Evolutionary conservation across 805 yeast genomes (phyloP).

Genomic region (Yarrowia sp.): DNA sequence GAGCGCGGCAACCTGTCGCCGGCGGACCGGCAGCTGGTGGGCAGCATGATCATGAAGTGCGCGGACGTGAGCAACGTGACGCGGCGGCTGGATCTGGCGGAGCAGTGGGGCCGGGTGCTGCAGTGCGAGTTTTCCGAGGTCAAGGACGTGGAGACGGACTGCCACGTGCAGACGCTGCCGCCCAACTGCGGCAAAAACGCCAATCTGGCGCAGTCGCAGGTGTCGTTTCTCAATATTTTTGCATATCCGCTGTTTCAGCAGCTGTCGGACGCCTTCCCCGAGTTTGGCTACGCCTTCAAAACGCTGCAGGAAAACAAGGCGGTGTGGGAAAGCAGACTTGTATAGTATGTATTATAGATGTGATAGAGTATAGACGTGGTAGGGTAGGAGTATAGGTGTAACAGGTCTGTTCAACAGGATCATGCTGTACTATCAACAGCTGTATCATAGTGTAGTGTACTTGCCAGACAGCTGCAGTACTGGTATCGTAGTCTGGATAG

Average conservation of each 20-base stretch:
- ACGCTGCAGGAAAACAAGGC: slow-evolving; percentile 20
- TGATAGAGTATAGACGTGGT: not conserved
- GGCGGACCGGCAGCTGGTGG: slow-evolving; percentile 42
- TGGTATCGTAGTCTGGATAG: not conserved
- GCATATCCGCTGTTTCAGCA: slow-evolving; percentile 72
- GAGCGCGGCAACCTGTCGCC: slow-evolving; percentile 19
- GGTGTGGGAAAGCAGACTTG: slow-evolving; percentile 23
- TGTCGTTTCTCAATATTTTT: slow-evolving; percentile 77
- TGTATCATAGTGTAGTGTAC: no score
- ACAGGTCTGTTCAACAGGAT: not conserved
- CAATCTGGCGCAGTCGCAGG: slow-evolving; percentile 62
- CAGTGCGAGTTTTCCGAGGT: slow-evolving; percentile 75
- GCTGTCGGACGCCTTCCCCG: slow-evolving; percentile 57
- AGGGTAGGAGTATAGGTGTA: not conserved
- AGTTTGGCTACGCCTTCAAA: slow-evolving; percentile 26
- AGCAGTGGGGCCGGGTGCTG: slow-evolving; percentile 83
- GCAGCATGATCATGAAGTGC: slow-evolving; percentile 77
- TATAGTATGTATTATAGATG: slow-evolving; percentile 23
- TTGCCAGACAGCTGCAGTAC: no score
- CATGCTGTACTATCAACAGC: no score
- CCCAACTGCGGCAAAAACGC: slow-evolving; percentile 23
- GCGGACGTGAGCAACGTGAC: slow-evolving; percentile 96
- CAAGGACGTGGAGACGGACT: slow-evolving; percentile 46
- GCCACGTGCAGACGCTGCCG: slow-evolving; percentile 31
- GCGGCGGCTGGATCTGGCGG: slow-evolving; percentile 67